phyloP scores from a whole-genome alignment of 768 basidiomycete genomes.

The Nidularia sp. region DNA sequence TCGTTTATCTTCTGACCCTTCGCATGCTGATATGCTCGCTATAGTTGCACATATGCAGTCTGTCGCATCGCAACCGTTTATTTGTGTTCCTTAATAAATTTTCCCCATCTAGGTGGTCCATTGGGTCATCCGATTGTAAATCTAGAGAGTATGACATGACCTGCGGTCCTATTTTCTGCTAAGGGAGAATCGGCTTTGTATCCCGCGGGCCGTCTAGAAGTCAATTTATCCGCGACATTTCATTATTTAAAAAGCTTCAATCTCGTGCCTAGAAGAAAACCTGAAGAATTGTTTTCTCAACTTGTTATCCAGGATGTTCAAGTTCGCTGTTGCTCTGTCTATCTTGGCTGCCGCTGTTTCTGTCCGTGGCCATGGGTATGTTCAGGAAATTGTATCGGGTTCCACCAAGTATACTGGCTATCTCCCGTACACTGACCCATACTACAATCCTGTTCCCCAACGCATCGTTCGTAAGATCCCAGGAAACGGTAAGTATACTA shows the following conservation, averaged over 20 bases:
- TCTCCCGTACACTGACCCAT: conserved; percentile 28
- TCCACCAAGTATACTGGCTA: conserved; percentile 27
- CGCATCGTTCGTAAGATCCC: conserved; percentile 39
- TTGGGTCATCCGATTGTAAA: too few species aligned
- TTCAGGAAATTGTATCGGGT: conserved; percentile 24
- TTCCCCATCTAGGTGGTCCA: too few species aligned
- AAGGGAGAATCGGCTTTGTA: not conserved
- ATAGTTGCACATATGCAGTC: not conserved
- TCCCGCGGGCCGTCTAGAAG: not conserved
- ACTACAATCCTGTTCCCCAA: conserved; percentile 20
- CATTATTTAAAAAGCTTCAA: not conserved
- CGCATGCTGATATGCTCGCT: not conserved
- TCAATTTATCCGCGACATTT: not conserved
- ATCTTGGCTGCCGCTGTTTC: conserved; percentile 8
- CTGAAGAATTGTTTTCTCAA: not conserved
- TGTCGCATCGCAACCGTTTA: not conserved
- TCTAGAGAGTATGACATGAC: too few species aligned
- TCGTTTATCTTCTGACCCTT: not conserved
- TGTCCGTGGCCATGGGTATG: conserved; percentile 29
- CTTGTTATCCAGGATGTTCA: not conserved
- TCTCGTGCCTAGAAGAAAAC: not conserved
- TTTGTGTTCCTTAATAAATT: not conserved
- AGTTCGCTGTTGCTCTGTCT: conserved; percentile 1
- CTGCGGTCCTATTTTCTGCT: too few species aligned
- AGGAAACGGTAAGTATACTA: conserved; percentile 26